A percentile compares a stretch with the other conserved stretches of the same genome.
phyloP scores from a whole-genome alignment of 768 basidiomycete genomes.

The Mycena vitilis region DNA sequence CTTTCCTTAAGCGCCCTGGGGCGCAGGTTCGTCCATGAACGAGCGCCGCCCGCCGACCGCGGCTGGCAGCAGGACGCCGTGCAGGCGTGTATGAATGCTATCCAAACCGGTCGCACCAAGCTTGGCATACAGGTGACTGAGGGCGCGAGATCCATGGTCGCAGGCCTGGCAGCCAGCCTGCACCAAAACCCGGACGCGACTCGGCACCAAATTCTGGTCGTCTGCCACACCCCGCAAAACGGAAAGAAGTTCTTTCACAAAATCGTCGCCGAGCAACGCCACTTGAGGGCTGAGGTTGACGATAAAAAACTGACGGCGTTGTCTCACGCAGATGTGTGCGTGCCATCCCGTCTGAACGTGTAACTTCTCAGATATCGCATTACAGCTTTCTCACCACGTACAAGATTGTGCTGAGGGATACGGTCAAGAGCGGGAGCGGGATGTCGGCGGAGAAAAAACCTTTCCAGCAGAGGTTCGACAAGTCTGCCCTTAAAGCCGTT shows the following conservation, averaged over 20 bases:
- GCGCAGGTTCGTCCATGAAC: neutral
- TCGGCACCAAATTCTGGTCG: conserved; percentile 4
- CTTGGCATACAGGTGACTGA: no score
- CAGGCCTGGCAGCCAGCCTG: conserved; percentile 1
- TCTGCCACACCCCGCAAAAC: neutral
- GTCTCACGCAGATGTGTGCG: conserved; percentile 15
- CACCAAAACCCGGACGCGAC: neutral
- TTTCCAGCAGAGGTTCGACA: neutral
- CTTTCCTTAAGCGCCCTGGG: neutral
- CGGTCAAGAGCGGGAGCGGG: no score
- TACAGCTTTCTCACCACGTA: conserved; percentile 8
- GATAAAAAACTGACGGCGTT: neutral
- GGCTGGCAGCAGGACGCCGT: conserved; percentile 26
- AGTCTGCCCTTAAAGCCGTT: conserved; percentile 18
- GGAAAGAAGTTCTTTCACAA: neutral
- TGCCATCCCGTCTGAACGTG: neutral
- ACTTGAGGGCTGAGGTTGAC: neutral
- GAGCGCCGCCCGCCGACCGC: neutral
- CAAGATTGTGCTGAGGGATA: neutral
- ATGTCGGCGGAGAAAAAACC: no score
- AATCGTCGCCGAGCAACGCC: neutral
- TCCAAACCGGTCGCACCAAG: conserved; percentile 9
- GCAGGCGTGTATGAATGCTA: conserved; percentile 7
- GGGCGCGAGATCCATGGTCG: no score
- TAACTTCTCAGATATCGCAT: neutral